Evolutionary conservation across 148 eudicot genomes (phyloP).

Genomic region (Bassia scoparia): DNA sequence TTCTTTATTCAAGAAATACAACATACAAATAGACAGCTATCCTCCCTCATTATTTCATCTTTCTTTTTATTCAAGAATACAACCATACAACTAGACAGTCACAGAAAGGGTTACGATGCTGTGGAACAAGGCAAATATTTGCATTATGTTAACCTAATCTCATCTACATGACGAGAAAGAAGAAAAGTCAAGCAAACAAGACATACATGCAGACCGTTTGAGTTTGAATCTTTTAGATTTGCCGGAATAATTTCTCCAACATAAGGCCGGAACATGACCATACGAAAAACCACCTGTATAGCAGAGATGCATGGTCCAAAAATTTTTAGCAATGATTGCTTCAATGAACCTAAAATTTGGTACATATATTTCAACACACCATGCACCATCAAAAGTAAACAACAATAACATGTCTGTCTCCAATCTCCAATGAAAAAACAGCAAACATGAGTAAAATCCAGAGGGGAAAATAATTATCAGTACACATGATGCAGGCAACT

Average conservation of each 20-base stretch:
- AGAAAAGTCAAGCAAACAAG: neutral
- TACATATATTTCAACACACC: neutral
- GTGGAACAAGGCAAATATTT: neutral
- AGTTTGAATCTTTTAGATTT: slow-evolving; percentile 53
- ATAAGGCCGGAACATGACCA: slow-evolving; percentile 78
- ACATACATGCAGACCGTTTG: slow-evolving; percentile 66
- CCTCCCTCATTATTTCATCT: too few species aligned
- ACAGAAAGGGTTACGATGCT: too few species aligned
- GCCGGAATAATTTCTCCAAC: slow-evolving; percentile 72
- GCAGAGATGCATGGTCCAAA: neutral
- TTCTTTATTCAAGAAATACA: too few species aligned
- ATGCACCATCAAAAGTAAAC: neutral
- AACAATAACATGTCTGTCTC: neutral
- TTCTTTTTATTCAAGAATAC: too few species aligned
- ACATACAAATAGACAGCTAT: neutral
- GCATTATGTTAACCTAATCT: neutral
- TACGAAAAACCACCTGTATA: slow-evolving; percentile 61
- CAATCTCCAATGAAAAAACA: neutral
- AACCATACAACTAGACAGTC: neutral
- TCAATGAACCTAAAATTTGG: neutral
- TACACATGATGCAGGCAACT: neutral
- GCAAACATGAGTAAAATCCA: neutral
- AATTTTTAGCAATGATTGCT: neutral
- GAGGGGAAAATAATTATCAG: neutral
- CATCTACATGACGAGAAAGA: neutral